Conservation (phyloP, 192 early-diverging fungal species). For the Anaeromyces robustus region DNA sequence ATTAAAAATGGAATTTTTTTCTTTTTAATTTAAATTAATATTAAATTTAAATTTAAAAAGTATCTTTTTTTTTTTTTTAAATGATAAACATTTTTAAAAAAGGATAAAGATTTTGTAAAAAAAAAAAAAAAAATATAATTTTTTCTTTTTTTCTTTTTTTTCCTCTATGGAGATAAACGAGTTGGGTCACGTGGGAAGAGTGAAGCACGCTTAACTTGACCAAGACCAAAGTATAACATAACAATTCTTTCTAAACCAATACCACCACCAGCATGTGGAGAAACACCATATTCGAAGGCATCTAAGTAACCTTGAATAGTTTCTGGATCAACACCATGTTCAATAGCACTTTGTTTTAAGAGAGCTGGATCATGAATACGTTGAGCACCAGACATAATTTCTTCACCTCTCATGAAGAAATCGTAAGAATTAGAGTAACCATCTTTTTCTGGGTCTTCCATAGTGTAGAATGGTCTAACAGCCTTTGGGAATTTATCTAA, state of each 20-base stretch:
- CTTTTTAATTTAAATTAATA: too few relatives aligned
- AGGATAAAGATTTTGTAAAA: too few relatives aligned
- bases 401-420: constrained; percentile 98
- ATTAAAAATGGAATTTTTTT: too few relatives aligned
- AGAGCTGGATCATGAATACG: constrained; percentile 85
- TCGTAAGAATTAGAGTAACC: constrained; percentile 98
- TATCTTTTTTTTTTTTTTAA: too few relatives aligned
- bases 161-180: not conserved
- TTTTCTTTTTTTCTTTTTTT: not conserved
- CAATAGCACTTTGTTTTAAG: constrained; percentile 56
- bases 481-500: constrained; percentile 97
- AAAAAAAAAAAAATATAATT: too few relatives aligned
- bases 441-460: constrained; percentile 79
- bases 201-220: constrained; percentile 80
- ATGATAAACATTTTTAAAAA: too few relatives aligned
- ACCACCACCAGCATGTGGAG: constrained; percentile 96
- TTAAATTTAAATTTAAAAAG: too few relatives aligned
- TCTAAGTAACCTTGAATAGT: constrained; percentile 87
- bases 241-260: constrained; percentile 91
- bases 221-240: constrained; percentile 88
- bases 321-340: constrained; percentile 53
- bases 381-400: constrained; percentile 97
- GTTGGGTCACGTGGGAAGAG: constrained; percentile 93
- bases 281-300: constrained; percentile 88
- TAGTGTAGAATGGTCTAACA: constrained; percentile 97